phyloP scores from a whole-genome alignment of 208 protist genomes.

The Leishmania gerbilli region DNA sequence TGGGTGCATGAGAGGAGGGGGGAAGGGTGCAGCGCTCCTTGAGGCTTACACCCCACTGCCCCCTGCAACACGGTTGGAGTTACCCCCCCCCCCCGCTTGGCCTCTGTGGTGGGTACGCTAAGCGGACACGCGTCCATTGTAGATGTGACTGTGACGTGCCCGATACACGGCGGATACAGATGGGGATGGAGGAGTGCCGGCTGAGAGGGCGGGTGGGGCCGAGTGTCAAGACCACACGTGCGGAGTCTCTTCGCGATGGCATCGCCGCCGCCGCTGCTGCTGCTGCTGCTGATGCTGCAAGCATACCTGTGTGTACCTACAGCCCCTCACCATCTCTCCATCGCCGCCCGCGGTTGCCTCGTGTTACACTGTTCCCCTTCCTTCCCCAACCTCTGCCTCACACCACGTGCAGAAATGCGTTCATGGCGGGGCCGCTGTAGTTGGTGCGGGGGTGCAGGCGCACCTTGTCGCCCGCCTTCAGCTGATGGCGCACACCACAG shows the following conservation, averaged over 20 bases:
- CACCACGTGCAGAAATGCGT: conserved; percentile 42
- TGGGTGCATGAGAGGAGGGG: background rate
- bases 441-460: conserved; percentile 34
- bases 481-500: conserved; percentile 17
- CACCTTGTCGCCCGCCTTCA: conserved; percentile 31
- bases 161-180: background rate
- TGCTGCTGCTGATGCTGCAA: background rate
- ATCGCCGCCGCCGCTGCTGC: background rate
- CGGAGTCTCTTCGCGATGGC: background rate
- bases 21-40: background rate
- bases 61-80: background rate
- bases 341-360: background rate
- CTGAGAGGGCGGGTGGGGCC: background rate
- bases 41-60: background rate
- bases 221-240: background rate
- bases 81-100: background rate
- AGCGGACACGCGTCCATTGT: background rate
- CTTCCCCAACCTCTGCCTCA: background rate
- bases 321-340: background rate
- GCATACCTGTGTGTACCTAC: background rate
- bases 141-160: background rate
- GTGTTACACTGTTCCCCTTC: background rate
- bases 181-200: background rate
- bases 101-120: background rate
- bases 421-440: conserved; percentile 45